Conservation (phyloP, 345 rosid genomes). For the Arabis hirsuta region DNA sequence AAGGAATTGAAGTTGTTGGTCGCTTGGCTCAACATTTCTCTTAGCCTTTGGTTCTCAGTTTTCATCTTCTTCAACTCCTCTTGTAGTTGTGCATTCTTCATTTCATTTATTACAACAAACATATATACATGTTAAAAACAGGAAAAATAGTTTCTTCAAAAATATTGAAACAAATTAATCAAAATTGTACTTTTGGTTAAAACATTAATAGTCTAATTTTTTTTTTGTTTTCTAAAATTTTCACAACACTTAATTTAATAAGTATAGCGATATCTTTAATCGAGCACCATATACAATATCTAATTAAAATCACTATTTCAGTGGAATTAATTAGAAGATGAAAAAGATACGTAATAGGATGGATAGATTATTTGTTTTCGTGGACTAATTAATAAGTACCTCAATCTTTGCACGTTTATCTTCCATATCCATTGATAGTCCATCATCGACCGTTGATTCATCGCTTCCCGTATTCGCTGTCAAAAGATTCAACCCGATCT, state of each 20-base stretch:
- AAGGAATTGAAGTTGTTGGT: slow-evolving; percentile 65
- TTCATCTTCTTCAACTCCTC: slow-evolving; percentile 69
- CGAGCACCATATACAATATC: not conserved
- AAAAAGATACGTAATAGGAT: not conserved
- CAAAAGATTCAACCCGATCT: slow-evolving; percentile 87
- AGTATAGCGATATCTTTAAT: not conserved
- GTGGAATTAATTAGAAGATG: slow-evolving; percentile 15
- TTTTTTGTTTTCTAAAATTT: not conserved
- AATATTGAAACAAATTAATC: not conserved
- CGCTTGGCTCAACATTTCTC: slow-evolving; percentile 80
- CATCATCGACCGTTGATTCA: slow-evolving; percentile 89
- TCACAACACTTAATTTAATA: not conserved
- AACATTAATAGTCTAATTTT: too few species aligned
- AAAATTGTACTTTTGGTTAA: not conserved
- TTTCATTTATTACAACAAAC: slow-evolving; percentile 17
- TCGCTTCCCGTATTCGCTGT: slow-evolving; percentile 77
- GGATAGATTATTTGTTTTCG: not conserved
- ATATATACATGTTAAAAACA: not conserved
- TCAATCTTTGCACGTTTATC: slow-evolving; percentile 64
- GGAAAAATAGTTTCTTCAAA: not conserved
- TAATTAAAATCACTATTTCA: not conserved
- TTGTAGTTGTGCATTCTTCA: slow-evolving; percentile 66
- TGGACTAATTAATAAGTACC: slow-evolving; percentile 46
- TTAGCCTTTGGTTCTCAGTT: slow-evolving; percentile 71
- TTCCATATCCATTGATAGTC: slow-evolving; percentile 66